These are phyloP conservation scores for Phytophthora boehmeriae DNA, from an alignment of 352 stramenopile genomes.

Conservation along the genomic window DNA sequence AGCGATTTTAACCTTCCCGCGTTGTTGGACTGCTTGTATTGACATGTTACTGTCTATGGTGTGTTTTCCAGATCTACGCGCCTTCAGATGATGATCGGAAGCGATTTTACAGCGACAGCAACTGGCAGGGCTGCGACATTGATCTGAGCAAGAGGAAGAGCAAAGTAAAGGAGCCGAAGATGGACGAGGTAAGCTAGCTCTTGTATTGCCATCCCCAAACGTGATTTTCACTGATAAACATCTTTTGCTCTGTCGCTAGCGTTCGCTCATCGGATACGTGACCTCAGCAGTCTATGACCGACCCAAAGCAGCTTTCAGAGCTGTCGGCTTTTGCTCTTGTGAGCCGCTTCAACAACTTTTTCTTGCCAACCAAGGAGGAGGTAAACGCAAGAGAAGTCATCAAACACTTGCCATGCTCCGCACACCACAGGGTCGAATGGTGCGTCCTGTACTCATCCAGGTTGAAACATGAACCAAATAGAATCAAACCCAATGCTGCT, in stretches of 20 bases:
- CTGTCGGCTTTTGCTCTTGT: conserved; percentile 67
- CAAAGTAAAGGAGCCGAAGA: conserved; percentile 5
- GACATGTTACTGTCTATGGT: not conserved
- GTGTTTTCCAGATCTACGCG: conserved; percentile 36
- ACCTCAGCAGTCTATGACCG: conserved; percentile 83
- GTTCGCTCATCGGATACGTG: conserved; percentile 59
- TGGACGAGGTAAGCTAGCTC: conserved; percentile 21
- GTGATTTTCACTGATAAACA: conserved; percentile 1
- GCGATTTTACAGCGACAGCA: conserved; percentile 34
- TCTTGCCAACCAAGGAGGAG: conserved; percentile 21
- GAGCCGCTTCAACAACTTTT: conserved; percentile 67
- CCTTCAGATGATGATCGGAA: conserved; percentile 34
- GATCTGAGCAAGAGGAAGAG: conserved; percentile 23
- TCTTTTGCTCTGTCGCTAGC: conserved; percentile 28
- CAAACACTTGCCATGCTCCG: conserved; percentile 54
- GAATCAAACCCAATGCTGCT: conserved; percentile 5
- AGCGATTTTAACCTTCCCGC: not conserved
- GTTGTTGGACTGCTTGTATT: not conserved
- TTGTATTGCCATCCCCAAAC: not conserved
- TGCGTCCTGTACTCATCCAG: conserved; percentile 55
- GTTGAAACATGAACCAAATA: conserved; percentile 5
- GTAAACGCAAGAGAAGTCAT: conserved; percentile 15
- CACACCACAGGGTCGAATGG: conserved; percentile 49
- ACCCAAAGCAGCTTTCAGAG: conserved; percentile 69
- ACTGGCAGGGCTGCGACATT: conserved; percentile 41